Percentiles rank a stretch among this genome's conserved stretches.
Evolutionary conservation across 2,329 filamentous ascomycete genomes (phyloP).

Genomic region (Salinomyces thailandicus): DNA sequence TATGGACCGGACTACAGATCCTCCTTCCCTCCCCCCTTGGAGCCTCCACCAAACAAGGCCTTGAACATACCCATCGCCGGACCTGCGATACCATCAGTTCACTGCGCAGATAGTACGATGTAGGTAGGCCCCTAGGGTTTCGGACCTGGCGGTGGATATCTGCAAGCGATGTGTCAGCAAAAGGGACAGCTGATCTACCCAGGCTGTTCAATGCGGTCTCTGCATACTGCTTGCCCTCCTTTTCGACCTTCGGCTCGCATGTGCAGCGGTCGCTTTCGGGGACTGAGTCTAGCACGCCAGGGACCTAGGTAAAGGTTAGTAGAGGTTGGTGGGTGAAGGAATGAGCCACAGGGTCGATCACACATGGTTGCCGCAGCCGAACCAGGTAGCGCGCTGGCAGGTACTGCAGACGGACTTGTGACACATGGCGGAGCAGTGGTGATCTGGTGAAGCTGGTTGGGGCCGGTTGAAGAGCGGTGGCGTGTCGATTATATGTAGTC

Average conservation of each 20-base stretch:
- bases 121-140: slow-evolving; percentile 9
- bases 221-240: slow-evolving; percentile 46
- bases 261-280: slow-evolving; percentile 51
- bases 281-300: slow-evolving; percentile 53
- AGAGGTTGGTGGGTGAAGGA: slow-evolving; percentile 18
- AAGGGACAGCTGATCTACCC: not conserved
- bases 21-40: slow-evolving; percentile 10
- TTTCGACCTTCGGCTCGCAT: slow-evolving; percentile 54
- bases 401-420: slow-evolving; percentile 51
- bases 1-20: slow-evolving; percentile 11
- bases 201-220: not conserved
- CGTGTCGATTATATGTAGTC: no score
- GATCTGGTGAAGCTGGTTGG: not conserved
- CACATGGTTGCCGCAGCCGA: slow-evolving; percentile 24
- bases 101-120: not conserved
- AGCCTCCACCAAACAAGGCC: slow-evolving; percentile 17
- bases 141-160: slow-evolving; percentile 49
- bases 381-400: slow-evolving; percentile 37
- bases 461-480: no score
- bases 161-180: not conserved
- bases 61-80: slow-evolving; percentile 21
- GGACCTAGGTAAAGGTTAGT: slow-evolving; percentile 31
- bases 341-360: slow-evolving; percentile 4
- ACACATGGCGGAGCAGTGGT: slow-evolving; percentile 43
- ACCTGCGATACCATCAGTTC: slow-evolving; percentile 10